Evolutionary conservation across 2,329 filamentous ascomycete species (phyloP).

Genomic region (Xylariaceae sp.): DNA sequence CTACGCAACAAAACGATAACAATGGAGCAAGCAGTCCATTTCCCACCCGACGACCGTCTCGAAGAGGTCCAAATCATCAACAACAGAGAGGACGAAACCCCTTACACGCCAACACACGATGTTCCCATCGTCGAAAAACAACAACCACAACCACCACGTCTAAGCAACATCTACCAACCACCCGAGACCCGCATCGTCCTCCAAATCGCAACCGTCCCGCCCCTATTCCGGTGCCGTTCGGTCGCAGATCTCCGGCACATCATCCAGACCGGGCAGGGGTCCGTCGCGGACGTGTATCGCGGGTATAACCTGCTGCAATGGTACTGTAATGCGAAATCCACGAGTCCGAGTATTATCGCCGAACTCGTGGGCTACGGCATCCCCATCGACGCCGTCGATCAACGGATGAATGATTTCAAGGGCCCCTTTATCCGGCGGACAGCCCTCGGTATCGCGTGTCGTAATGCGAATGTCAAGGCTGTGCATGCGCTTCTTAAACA

Average conservation of each 20-base stretch:
- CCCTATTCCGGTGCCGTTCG: constrained; percentile 15
- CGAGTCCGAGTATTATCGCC: constrained; percentile 11
- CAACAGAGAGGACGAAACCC: too few relatives aligned
- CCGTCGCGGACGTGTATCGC: constrained; percentile 7
- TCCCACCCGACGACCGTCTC: background rate
- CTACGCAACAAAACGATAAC: background rate
- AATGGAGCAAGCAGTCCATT: background rate
- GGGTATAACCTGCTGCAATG: constrained; percentile 18
- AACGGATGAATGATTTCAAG: background rate
- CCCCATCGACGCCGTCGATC: constrained; percentile 15
- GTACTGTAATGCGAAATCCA: constrained; percentile 18
- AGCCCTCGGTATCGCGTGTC: constrained; percentile 16
- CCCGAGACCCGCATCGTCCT: background rate
- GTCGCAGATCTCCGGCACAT: constrained; percentile 2
- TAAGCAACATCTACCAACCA: too few relatives aligned
- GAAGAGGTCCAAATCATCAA: background rate
- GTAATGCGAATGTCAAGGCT: constrained; percentile 17
- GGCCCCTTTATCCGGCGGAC: constrained; percentile 6
- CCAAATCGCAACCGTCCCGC: constrained; percentile 1
- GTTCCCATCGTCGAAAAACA: too few relatives aligned
- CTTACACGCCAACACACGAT: too few relatives aligned
- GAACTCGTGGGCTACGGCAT: constrained; percentile 6
- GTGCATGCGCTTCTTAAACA: constrained; percentile 7
- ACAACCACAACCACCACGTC: too few relatives aligned
- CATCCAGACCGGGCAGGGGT: constrained; percentile 2